Conservation (phyloP, 2,329 filamentous ascomycete species). For the Aschersonia sp. region DNA sequence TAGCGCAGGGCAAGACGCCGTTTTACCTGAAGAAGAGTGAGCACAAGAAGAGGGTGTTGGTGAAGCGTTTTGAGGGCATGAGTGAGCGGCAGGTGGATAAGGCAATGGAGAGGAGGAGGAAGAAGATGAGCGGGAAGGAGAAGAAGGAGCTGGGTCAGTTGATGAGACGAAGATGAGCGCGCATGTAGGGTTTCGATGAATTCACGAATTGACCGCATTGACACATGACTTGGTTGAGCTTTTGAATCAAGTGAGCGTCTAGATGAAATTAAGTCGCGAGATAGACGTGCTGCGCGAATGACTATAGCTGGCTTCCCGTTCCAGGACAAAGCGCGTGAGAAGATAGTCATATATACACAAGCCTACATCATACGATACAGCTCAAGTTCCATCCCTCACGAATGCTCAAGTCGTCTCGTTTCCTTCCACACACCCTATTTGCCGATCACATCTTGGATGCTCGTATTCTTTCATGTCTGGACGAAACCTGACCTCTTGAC, state of each 20-base stretch:
- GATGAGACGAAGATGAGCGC: slow-evolving; percentile 12
- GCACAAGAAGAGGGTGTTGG: slow-evolving; percentile 72
- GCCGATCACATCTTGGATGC: no score
- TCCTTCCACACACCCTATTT: no score
- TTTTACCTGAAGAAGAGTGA: slow-evolving; percentile 90
- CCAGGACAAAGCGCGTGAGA: no score
- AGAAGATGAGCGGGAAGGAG: slow-evolving; percentile 81
- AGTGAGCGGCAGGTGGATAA: slow-evolving; percentile 74
- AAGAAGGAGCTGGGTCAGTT: slow-evolving; percentile 51
- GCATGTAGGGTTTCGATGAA: background rate
- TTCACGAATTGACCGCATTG: background rate
- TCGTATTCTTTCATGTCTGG: background rate
- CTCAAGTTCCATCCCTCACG: no score
- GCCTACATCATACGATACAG: no score
- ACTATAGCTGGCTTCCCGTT: no score
- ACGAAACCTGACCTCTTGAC: slow-evolving; percentile 22
- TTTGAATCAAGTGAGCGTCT: no score
- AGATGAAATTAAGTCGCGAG: no score
- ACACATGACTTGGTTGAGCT: no score
- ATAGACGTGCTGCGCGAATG: no score
- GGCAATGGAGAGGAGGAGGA: slow-evolving; percentile 72
- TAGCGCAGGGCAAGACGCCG: slow-evolving; percentile 79
- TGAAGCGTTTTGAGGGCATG: slow-evolving; percentile 70
- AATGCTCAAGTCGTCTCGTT: no score
- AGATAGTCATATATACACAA: no score